Evolutionary conservation across 1,139 yeast species (phyloP), one percentile per base, ranked within the genome.

Genomic region (Kodamaea sp.): DNA sequence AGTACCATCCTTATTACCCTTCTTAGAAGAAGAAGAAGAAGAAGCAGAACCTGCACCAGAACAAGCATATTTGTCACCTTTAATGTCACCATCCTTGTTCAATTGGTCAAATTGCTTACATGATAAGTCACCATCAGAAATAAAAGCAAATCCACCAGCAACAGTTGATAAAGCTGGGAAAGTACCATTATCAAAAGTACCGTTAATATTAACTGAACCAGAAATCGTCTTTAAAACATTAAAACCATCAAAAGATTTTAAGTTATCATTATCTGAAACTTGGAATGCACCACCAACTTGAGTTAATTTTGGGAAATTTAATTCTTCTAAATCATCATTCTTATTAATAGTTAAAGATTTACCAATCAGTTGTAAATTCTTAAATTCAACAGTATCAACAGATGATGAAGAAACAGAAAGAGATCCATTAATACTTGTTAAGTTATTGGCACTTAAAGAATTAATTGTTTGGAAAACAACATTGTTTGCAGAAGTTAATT

Each of bases 41-140:
- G 81, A 70, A 40, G 84, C 75, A 43, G 73, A 63, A 41, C 78
- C 73, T 58, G 78, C 81, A 65, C 84, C 89, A 68, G 80, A 77
- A 77, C 97, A 90, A 57, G 75, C 79, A 74, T 79, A 89, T 55
- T 79, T 73, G 75, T 88, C 89, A 78, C 97, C 97, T 71, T 81
- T 87, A 63, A 90, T 79, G 62, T 78, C 85, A 67, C 94, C 92
- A 54, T 76, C 74, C 58, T 69, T 67, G 70, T 81, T 77, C 63
- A 83, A 74, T 45, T 65, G 62, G 67, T 83, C 78, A 76, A 88
- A 88, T 44, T 78, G 73, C 49, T 74, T 65, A 79, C 97, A 92
- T 70, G 87, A 78, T 69, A 88, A 81, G 57, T 82, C 81, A 62
- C 85, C 84, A 50, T 79, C 71, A 44, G 96, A 78, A 62, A 83